Evolutionary conservation across 2,329 filamentous ascomycete species (phyloP).

Genomic region (Cercospora sojina): DNA sequence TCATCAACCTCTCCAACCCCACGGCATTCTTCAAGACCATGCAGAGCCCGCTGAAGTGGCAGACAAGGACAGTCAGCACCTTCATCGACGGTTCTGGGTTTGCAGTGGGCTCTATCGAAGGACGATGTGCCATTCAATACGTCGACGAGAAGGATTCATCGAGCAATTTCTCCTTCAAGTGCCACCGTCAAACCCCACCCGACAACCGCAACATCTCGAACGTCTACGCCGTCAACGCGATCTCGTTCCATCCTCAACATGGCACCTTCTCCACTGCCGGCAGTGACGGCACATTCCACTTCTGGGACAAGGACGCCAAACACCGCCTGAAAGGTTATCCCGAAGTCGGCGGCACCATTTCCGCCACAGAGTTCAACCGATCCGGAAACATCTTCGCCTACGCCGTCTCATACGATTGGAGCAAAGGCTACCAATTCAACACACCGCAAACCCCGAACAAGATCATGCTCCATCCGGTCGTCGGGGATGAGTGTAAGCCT

Average conservation of each 20-base stretch:
- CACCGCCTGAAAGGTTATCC: constrained; percentile 64
- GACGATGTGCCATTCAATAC: constrained; percentile 96
- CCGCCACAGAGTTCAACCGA: constrained; percentile 85
- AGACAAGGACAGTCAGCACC: constrained; percentile 92
- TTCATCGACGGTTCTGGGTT: constrained; percentile 91
- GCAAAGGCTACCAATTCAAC: constrained; percentile 89
- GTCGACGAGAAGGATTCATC: constrained; percentile 85
- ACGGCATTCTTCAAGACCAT: constrained; percentile 93
- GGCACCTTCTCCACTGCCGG: constrained; percentile 98
- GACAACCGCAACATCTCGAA: constrained; percentile 68
- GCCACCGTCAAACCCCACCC: constrained; percentile 79
- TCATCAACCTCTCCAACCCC: constrained; percentile 86
- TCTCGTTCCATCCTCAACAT: constrained; percentile 94
- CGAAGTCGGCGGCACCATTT: constrained; percentile 71
- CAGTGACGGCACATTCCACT: constrained; percentile 93
- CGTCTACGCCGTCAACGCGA: constrained; percentile 93
- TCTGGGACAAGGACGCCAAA: constrained; percentile 72
- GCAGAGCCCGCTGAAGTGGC: constrained; percentile 96
- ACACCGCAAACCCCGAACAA: constrained; percentile 58
- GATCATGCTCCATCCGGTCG: constrained; percentile 52
- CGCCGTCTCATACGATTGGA: constrained; percentile 95
- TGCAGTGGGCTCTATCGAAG: constrained; percentile 94
- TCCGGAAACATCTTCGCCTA: constrained; percentile 63
- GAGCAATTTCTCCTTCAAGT: constrained; percentile 98
- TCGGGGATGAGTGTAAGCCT: constrained; percentile 53